A percentile compares a stretch with the other conserved stretches of the same genome.
Evolutionary conservation across 805 yeast species (phyloP).

Genomic region (Candida silvicultrix): DNA sequence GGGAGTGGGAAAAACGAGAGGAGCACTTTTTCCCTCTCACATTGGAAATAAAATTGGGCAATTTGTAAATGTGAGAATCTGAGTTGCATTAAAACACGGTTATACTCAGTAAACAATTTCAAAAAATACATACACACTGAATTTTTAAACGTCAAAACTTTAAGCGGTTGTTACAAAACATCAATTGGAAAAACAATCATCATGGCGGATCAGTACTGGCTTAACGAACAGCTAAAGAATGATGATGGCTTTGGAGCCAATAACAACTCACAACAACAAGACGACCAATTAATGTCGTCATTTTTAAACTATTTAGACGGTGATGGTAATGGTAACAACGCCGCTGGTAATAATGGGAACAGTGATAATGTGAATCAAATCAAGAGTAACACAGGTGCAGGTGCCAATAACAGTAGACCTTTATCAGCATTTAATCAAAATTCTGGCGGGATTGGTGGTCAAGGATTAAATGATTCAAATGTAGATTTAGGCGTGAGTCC

Average conservation of each 20-base stretch:
- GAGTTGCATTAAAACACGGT: conserved; percentile 1
- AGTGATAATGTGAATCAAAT: background rate
- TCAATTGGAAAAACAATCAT: background rate
- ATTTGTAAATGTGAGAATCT: background rate
- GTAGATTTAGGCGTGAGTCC: conserved; percentile 3
- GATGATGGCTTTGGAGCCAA: conserved; percentile 15
- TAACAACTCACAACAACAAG: conserved; percentile 16
- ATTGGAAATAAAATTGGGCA: too few species aligned
- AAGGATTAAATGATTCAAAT: background rate
- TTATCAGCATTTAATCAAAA: conserved; percentile 6
- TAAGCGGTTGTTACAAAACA: background rate
- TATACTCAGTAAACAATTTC: too few species aligned
- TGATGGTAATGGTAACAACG: conserved; percentile 9
- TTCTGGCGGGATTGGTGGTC: conserved; percentile 1
- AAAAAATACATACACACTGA: too few species aligned
- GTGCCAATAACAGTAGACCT: background rate
- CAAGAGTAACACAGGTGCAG: background rate
- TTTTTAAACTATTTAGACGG: conserved; percentile 45
- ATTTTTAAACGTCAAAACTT: too few species aligned
- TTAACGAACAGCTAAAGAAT: conserved; percentile 19
- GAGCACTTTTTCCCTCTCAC: too few species aligned
- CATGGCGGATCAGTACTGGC: conserved; percentile 24
- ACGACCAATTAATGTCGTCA: conserved; percentile 32
- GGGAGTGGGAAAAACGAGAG: too few species aligned
- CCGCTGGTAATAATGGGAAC: conserved; percentile 1